Conservation (phyloP, 805 yeast species). For the Candida qinlingensis region DNA sequence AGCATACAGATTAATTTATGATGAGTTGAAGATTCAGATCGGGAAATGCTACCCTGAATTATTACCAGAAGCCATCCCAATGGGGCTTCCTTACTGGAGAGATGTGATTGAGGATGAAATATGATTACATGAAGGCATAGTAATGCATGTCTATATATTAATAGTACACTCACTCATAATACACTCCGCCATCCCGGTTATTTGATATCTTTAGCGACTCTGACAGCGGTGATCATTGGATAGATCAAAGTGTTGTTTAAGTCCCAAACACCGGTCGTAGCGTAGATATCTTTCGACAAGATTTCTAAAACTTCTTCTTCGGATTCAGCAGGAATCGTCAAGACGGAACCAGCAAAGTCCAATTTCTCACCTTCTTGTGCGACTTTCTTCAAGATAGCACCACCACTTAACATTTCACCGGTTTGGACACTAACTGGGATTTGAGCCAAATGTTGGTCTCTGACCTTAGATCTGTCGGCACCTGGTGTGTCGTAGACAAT, state of each 20-base stretch:
- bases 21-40: conserved; percentile 38
- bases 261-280: conserved; percentile 72
- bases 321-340: conserved; percentile 58
- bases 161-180: background rate
- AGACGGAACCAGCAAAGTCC: conserved; percentile 63
- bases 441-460: conserved; percentile 48
- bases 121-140: background rate
- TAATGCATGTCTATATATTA: background rate
- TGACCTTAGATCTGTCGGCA: conserved; percentile 39
- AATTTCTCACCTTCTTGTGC: conserved; percentile 35
- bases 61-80: conserved; percentile 34
- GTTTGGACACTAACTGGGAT: conserved; percentile 38
- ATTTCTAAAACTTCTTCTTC: conserved; percentile 61
- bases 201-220: conserved; percentile 30
- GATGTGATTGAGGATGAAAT: conserved; percentile 24
- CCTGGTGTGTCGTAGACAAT: conserved; percentile 67
- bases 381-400: conserved; percentile 46
- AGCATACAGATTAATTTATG: conserved; percentile 46
- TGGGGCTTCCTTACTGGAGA: conserved; percentile 37
- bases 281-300: conserved; percentile 58
- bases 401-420: conserved; percentile 44
- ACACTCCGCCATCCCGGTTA: too few relatives aligned
- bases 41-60: conserved; percentile 41
- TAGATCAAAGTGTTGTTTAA: conserved; percentile 52
- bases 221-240: conserved; percentile 46